Evolutionary conservation across 73 alveolate species (phyloP).

Genomic region (Tetrahymena thermophila): DNA sequence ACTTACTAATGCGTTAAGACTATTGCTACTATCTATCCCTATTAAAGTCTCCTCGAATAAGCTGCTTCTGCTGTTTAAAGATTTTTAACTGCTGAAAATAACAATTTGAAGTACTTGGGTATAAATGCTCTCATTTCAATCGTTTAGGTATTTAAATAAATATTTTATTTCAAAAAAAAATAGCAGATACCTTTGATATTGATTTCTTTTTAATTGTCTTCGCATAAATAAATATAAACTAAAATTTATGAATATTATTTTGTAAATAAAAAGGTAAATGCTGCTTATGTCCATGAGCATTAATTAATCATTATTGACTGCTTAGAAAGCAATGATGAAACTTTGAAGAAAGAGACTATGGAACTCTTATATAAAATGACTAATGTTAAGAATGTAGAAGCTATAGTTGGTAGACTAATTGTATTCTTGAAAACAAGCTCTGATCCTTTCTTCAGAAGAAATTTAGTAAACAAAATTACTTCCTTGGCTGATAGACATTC

Average conservation of each 20-base stretch:
- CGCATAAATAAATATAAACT: too few species aligned
- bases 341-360: constrained; percentile 90
- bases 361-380: constrained; percentile 95
- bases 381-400: constrained; percentile 91
- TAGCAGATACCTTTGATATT: too few species aligned
- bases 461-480: constrained; percentile 19
- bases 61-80: constrained; percentile 89
- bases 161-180: too few species aligned
- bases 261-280: neutral
- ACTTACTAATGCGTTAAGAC: constrained; percentile 94
- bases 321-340: constrained; percentile 93
- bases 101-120: constrained; percentile 91
- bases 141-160: constrained; percentile 31
- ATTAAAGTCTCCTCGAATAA: constrained; percentile 71
- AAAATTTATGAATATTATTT: too few species aligned
- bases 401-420: constrained; percentile 85
- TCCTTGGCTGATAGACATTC: constrained; percentile 32
- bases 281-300: constrained; percentile 73
- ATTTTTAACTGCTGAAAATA: constrained; percentile 82
- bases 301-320: constrained; percentile 94
- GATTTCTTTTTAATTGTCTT: too few species aligned
- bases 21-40: constrained; percentile 82
- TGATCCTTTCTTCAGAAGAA: constrained; percentile 27
- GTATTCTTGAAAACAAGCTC: constrained; percentile 21
- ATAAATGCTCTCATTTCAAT: constrained; percentile 86